These are phyloP conservation scores for Candida dubliniensis DNA, from an alignment of 1,139 yeast species.

Conservation along the genomic window DNA sequence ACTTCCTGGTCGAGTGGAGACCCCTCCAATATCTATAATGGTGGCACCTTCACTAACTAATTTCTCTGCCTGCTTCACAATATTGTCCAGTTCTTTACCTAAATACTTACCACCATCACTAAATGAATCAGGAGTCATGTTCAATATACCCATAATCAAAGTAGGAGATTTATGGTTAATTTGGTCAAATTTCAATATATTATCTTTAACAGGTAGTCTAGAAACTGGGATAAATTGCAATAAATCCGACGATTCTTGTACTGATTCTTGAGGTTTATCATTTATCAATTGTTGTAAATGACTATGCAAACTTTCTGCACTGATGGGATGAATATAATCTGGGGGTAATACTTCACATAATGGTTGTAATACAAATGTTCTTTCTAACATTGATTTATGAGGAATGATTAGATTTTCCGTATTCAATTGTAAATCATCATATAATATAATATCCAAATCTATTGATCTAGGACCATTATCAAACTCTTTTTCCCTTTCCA, in stretches of 20 bases:
- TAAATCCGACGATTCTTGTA: constrained; percentile 51
- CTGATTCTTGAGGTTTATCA: constrained; percentile 30
- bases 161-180: constrained; percentile 39
- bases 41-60: constrained; percentile 59
- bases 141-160: constrained; percentile 79
- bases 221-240: constrained; percentile 48
- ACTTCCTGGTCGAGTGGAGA: constrained; percentile 86
- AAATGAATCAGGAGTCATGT: constrained; percentile 92
- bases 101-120: constrained; percentile 77
- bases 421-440: constrained; percentile 58
- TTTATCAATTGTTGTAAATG: constrained; percentile 62
- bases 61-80: constrained; percentile 38
- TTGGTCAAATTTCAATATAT: constrained; percentile 41
- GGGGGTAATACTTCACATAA: constrained; percentile 76
- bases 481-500: constrained; percentile 71
- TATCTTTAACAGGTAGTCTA: constrained; percentile 19
- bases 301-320: constrained; percentile 74
- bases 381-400: constrained; percentile 82
- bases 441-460: constrained; percentile 83
- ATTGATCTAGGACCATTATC: constrained; percentile 92
- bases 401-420: constrained; percentile 69
- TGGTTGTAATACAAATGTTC: constrained; percentile 89
- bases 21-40: constrained; percentile 90
- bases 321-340: constrained; percentile 69
- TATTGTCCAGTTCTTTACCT: constrained; percentile 25